Percentiles rank a stretch among this genome's conserved stretches.
phyloP scores from a whole-genome alignment of 2,329 filamentous ascomycete species.

The Monilinia vaccinii-corymbosi region DNA sequence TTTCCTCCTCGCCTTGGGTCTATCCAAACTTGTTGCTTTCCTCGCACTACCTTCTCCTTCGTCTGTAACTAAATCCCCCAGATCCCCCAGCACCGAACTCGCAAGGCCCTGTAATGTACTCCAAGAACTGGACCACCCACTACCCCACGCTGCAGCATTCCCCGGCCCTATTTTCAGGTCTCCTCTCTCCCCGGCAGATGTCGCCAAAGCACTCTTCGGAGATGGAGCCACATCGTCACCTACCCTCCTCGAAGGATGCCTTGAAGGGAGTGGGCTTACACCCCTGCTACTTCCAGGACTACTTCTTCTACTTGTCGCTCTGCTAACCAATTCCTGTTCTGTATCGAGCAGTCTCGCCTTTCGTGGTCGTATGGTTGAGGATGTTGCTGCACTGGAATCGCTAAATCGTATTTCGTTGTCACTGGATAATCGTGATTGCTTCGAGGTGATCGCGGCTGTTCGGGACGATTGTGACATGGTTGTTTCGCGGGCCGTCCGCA shows the following conservation, averaged over 20 bases:
- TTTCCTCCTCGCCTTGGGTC: conserved; percentile 10
- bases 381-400: conserved; percentile 2
- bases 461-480: conserved; percentile 12
- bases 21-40: conserved; percentile 2
- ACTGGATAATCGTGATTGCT: conserved; percentile 9
- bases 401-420: conserved; percentile 3
- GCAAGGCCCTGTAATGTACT: conserved; percentile 27
- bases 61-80: conserved; percentile 11
- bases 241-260: conserved; percentile 27
- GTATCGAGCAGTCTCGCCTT: conserved; percentile 25
- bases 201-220: not conserved
- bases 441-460: conserved; percentile 15
- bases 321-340: conserved; percentile 27
- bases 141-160: conserved; percentile 10
- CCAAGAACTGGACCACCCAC: conserved; percentile 27
- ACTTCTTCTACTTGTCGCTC: conserved; percentile 27
- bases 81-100: conserved; percentile 27
- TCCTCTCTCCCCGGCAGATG: conserved; percentile 5
- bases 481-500: conserved; percentile 20
- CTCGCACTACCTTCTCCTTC: conserved; percentile 13
- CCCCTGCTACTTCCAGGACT: conserved; percentile 33
- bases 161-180: not conserved
- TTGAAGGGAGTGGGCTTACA: conserved; percentile 41
- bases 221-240: conserved; percentile 5
- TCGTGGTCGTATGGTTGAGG: conserved; percentile 23